phyloP scores from a whole-genome alignment of 1,139 yeast species.

The Blastobotrys indianensis region DNA sequence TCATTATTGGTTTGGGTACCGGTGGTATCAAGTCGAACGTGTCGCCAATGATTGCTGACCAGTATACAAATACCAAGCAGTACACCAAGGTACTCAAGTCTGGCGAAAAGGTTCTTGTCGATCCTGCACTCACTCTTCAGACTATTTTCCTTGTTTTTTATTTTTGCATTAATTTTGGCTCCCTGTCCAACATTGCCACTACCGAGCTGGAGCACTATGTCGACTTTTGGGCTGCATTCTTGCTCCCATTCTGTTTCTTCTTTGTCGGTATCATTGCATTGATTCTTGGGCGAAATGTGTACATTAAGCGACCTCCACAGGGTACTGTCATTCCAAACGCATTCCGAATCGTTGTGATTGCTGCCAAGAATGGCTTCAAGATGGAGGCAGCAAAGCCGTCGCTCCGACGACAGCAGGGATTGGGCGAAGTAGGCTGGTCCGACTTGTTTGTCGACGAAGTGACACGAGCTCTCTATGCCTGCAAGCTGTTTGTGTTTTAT shows the following conservation, averaged over 20 bases:
- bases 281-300: constrained; percentile 49
- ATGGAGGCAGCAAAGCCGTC: constrained; percentile 55
- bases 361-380: constrained; percentile 45
- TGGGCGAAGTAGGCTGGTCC: constrained; percentile 46
- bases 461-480: constrained; percentile 50
- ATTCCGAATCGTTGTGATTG: constrained; percentile 45
- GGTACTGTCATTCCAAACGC: constrained; percentile 58
- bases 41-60: constrained; percentile 75
- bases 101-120: constrained; percentile 66
- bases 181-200: constrained; percentile 71
- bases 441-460: constrained; percentile 62
- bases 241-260: constrained; percentile 60
- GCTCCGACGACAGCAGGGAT: constrained; percentile 35
- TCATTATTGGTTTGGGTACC: constrained; percentile 69
- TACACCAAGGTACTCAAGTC: constrained; percentile 52
- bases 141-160: constrained; percentile 73
- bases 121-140: constrained; percentile 65
- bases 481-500: constrained; percentile 57
- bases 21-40: constrained; percentile 81
- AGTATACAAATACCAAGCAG: constrained; percentile 52
- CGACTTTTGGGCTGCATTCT: constrained; percentile 75
- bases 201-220: constrained; percentile 62
- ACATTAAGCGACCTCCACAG: constrained; percentile 56
- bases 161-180: constrained; percentile 75
- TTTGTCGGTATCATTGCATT: constrained; percentile 54